Evolutionary conservation across 2,329 filamentous ascomycete genomes (phyloP).

Genomic region (Pyricularia grisea): DNA sequence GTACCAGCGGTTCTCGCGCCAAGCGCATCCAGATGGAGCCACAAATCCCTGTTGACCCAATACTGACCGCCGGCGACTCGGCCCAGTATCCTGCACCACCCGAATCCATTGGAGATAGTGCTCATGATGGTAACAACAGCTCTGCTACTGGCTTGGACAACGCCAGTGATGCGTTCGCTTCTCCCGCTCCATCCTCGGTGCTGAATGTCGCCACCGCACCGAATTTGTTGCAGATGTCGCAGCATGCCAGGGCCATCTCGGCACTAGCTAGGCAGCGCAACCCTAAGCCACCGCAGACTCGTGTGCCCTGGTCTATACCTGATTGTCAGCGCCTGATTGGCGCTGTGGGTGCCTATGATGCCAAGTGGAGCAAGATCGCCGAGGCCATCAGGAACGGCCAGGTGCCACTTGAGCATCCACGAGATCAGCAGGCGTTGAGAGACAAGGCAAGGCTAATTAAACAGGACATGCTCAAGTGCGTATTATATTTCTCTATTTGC

Average conservation of each 20-base stretch:
- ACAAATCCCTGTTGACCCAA: constrained; percentile 3
- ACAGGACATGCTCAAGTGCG: constrained; percentile 37
- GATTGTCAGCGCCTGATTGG: constrained; percentile 32
- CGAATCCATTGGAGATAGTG: not conserved
- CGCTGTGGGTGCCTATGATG: constrained; percentile 27
- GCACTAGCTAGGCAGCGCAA: constrained; percentile 20
- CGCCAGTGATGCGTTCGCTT: not conserved
- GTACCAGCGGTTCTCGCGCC: not conserved
- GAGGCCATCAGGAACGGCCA: constrained; percentile 17
- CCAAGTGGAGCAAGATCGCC: constrained; percentile 29
- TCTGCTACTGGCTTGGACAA: not conserved
- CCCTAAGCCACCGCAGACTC: constrained; percentile 18
- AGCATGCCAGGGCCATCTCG: constrained; percentile 15
- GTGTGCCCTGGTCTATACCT: constrained; percentile 29
- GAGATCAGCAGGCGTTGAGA: constrained; percentile 46
- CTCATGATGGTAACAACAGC: not conserved
- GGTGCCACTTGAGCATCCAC: constrained; percentile 28
- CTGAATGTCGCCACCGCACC: constrained; percentile 4
- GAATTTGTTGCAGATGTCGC: constrained; percentile 16
- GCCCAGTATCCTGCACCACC: not conserved
- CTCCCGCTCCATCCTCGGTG: not conserved
- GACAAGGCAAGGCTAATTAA: constrained; percentile 51
- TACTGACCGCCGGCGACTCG: not conserved
- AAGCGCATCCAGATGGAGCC: not conserved
- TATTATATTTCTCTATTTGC: constrained; percentile 3